Base-by-base conservation (phyloP, 2,329 filamentous ascomycete species). In the Podosphaera aphanis region DNA sequence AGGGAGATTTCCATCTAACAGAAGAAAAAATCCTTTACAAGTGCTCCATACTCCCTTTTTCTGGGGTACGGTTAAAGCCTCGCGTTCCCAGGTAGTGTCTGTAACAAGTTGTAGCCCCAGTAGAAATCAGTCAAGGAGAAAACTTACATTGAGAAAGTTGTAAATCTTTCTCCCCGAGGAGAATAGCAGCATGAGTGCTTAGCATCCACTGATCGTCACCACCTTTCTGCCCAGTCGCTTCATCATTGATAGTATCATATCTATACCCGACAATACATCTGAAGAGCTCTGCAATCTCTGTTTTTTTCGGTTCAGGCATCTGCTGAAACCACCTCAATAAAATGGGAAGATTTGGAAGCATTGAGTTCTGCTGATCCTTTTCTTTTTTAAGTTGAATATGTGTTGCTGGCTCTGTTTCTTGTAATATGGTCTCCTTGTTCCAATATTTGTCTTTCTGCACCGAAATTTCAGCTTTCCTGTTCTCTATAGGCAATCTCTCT, bases 121-220 rank as follows among this genome's bases (percentile, higher is more conserved):
- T 41, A 35, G 13, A 27, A 33, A 40, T 3, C 10, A 20, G 10
- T 48, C 23, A 51, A 45, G 31, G 27, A 36, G 27, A 18, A 21
- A 42, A 63, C 71, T 62, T 62, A 76, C 72, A 78, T 63, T 66
- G 64, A 13, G 71, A 69, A 2, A 79, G 64, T 13, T 64, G 62
- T 18, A 77, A 60, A 52, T 79, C 75, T 54, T 76, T 77, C 54
- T 78, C 73, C 13, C 75, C 75, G 1, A 79, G 62, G 7, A 79
- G 65, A 13, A 79, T 61, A 7, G 75, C 74, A 43, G 70, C 73
- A 47, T 78, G 71, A 2, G 70, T 73, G 53, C 78, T 79, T 43
- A 79, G 65, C 46, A 79, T 60, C 74, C 75, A 79, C 52, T 74
- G 73, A 52, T 78, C 74, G 43, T 73, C 67, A n/a, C 73, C 74